Evolutionary conservation across 1,139 yeast genomes (phyloP).

Genomic region (Suhomyces atakaporum): DNA sequence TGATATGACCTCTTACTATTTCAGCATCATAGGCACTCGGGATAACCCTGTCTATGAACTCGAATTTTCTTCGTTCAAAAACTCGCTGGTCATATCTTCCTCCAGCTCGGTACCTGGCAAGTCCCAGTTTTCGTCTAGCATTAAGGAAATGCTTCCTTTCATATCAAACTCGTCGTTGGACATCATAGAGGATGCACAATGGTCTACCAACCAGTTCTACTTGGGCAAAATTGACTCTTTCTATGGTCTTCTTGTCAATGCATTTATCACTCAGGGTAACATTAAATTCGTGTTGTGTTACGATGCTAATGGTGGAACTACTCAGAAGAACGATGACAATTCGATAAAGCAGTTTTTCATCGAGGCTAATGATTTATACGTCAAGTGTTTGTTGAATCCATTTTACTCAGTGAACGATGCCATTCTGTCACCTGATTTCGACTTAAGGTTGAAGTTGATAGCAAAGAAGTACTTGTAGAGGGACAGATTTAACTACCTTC

Average conservation of each 20-base stretch:
- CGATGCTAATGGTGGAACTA: slow-evolving; percentile 36
- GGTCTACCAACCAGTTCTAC: slow-evolving; percentile 67
- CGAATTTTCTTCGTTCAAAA: slow-evolving; percentile 75
- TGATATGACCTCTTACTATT: slow-evolving; percentile 66
- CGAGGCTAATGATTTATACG: slow-evolving; percentile 85
- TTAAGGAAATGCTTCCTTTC: slow-evolving; percentile 82
- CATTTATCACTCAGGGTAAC: slow-evolving; percentile 86
- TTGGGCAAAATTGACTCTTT: slow-evolving; percentile 83
- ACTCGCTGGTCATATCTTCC: slow-evolving; percentile 8
- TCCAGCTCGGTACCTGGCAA: slow-evolving; percentile 50
- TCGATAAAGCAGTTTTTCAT: slow-evolving; percentile 79
- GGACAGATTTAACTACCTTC: too few species aligned
- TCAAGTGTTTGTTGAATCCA: slow-evolving; percentile 83
- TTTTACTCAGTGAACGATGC: slow-evolving; percentile 79
- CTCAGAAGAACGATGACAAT: slow-evolving; percentile 58
- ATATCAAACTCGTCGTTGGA: slow-evolving; percentile 87
- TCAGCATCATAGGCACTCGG: slow-evolving; percentile 83
- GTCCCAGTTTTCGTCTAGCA: slow-evolving; percentile 66
- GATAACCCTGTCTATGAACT: slow-evolving; percentile 88
- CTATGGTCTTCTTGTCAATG: slow-evolving; percentile 77
- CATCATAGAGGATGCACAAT: slow-evolving; percentile 83
- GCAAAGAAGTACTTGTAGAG: slow-evolving; percentile 73
- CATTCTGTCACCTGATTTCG: slow-evolving; percentile 74
- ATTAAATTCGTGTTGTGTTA: slow-evolving; percentile 79
- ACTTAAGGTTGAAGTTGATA: slow-evolving; percentile 65